Conservation (phyloP, 1,284 basidiomycete genomes). For the Sparassis latifolia region DNA sequence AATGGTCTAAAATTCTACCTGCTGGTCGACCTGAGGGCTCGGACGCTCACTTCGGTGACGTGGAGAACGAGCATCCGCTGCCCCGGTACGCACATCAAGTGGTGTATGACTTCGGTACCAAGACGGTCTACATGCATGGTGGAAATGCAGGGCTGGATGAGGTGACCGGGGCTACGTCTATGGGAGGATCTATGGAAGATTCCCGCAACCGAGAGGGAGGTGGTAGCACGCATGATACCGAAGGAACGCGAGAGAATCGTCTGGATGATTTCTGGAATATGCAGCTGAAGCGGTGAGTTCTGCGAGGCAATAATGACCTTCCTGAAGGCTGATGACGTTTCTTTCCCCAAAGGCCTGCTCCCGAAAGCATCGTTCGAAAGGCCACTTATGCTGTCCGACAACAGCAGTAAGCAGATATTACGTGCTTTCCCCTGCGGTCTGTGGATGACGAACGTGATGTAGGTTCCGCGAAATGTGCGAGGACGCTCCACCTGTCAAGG, state of each 20-base stretch:
- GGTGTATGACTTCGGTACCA: constrained; percentile 55
- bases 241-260: constrained; percentile 34
- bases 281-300: constrained; percentile 51
- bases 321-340: not conserved
- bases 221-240: constrained; percentile 4
- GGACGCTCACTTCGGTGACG: not conserved
- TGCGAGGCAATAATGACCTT: not conserved
- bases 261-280: constrained; percentile 76
- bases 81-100: constrained; percentile 72
- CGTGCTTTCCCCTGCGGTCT: no score
- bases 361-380: constrained; percentile 54
- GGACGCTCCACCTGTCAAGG: constrained; percentile 54
- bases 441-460: not conserved
- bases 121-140: constrained; percentile 61
- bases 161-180: constrained; percentile 3
- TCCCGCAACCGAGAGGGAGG: no score
- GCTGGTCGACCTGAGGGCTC: constrained; percentile 12
- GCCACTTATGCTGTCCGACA: constrained; percentile 55
- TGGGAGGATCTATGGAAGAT: not conserved
- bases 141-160: constrained; percentile 49
- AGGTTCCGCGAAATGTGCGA: constrained; percentile 79
- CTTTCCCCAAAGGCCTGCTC: constrained; percentile 38
- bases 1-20: constrained; percentile 54
- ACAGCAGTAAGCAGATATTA: constrained; percentile 49
- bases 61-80: constrained; percentile 10